A percentile compares a stretch with the other conserved stretches of the same genome.
Conservation (phyloP, 2,329 filamentous ascomycete genomes). For the Fusarium dimerum region DNA sequence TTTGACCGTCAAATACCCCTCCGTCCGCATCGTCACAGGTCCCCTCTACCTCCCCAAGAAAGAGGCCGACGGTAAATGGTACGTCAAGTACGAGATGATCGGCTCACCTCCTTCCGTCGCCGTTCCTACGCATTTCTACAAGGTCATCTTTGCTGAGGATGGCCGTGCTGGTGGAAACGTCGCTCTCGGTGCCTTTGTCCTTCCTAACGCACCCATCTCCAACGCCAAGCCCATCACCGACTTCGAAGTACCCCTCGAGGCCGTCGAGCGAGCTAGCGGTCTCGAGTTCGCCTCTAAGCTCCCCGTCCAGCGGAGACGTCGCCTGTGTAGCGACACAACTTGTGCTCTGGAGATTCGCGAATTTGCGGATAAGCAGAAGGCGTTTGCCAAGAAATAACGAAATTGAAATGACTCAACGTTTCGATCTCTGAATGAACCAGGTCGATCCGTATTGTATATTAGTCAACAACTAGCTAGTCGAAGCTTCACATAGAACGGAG, state of each 20-base stretch:
- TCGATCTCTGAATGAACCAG: neutral
- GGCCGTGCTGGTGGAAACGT: constrained; percentile 70
- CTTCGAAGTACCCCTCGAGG: constrained; percentile 94
- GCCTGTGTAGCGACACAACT: constrained; percentile 81
- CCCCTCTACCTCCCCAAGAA: constrained; percentile 88
- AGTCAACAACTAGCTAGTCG: neutral
- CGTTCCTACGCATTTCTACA: constrained; percentile 98
- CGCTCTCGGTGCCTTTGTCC: constrained; percentile 88
- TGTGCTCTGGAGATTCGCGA: constrained; percentile 85
- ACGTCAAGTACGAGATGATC: constrained; percentile 93
- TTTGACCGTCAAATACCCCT: constrained; percentile 78
- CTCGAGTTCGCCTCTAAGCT: constrained; percentile 87
- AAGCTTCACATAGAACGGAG: neutral
- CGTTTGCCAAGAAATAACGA: constrained; percentile 44
- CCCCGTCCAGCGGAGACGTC: constrained; percentile 70
- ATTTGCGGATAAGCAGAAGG: constrained; percentile 64
- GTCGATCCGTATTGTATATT: neutral
- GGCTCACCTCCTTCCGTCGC: constrained; percentile 90
- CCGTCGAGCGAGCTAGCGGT: constrained; percentile 87
- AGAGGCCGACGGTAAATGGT: constrained; percentile 85
- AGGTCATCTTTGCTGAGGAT: constrained; percentile 96
- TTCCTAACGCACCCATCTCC: constrained; percentile 86
- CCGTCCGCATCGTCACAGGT: constrained; percentile 88
- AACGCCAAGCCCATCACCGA: constrained; percentile 86
- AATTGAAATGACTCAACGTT: neutral